These are phyloP conservation scores for Verticillium albo-atrum DNA, from an alignment of 2,329 filamentous ascomycete genomes.

Conservation along the genomic window DNA sequence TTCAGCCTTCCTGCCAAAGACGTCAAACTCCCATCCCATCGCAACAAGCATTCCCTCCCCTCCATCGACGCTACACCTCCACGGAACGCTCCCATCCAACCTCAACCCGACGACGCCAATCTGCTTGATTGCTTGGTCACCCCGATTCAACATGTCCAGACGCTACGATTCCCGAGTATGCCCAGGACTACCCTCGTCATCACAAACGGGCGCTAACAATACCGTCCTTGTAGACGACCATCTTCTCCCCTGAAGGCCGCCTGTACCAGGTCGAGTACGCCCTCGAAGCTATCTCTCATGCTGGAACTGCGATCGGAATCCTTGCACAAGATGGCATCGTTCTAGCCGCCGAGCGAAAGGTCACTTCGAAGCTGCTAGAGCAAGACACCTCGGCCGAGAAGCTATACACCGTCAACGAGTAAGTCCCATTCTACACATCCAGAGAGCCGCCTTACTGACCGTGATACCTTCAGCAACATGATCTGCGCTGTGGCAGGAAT, in stretches of 20 bases:
- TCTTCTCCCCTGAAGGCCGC: constrained; percentile 98
- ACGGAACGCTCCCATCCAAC: not conserved
- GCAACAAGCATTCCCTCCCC: not conserved
- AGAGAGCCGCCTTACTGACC: constrained; percentile 4
- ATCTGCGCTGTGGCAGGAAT: constrained; percentile 98
- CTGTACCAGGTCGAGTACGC: constrained; percentile 99
- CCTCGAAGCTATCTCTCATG: constrained; percentile 96
- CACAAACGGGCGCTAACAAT: constrained; percentile 13
- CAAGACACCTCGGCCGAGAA: constrained; percentile 99
- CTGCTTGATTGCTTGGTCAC: not conserved
- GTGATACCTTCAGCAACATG: constrained; percentile 74
- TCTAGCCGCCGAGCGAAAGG: constrained; percentile 94
- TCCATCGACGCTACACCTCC: not conserved
- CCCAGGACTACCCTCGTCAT: constrained; percentile 15
- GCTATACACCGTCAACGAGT: constrained; percentile 99
- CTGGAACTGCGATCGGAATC: constrained; percentile 93
- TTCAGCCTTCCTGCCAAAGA: constrained; percentile 3
- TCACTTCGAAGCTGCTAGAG: constrained; percentile 97
- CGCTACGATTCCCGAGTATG: constrained; percentile 95
- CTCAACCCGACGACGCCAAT: not conserved
- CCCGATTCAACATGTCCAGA: constrained; percentile 69
- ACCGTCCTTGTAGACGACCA: constrained; percentile 69
- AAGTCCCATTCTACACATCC: constrained; percentile 26
- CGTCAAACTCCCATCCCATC: constrained; percentile 6
- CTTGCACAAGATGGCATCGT: constrained; percentile 98